Evolutionary conservation across 1,284 basidiomycete species (phyloP).

Genomic region (Melanopsichium pennsylvanicum): DNA sequence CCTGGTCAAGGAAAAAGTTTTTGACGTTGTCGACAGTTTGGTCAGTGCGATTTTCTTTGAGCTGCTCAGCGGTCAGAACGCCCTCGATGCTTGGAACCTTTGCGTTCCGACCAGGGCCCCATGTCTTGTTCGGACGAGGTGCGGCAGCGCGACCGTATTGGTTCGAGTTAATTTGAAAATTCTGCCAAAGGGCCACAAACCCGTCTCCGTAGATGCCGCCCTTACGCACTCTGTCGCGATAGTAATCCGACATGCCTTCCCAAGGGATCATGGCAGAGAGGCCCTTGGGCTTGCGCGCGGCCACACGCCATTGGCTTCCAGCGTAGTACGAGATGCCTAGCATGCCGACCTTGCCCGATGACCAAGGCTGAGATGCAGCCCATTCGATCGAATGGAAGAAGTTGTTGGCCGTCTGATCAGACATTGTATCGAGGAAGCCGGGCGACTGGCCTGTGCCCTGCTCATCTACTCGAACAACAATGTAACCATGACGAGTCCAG

Average conservation of each 20-base stretch:
- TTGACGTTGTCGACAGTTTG: conserved; percentile 64
- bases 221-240: conserved; percentile 63
- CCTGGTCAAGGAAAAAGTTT: conserved; percentile 58
- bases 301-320: conserved; percentile 65
- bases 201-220: conserved; percentile 63
- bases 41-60: conserved; percentile 45
- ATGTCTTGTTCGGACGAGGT: conserved; percentile 10
- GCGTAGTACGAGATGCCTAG: conserved; percentile 66
- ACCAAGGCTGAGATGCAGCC: conserved; percentile 65
- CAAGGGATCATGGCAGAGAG: conserved; percentile 64
- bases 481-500: conserved; percentile 64
- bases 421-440: conserved; percentile 64
- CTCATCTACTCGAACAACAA: conserved; percentile 65
- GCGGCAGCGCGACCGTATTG: conserved; percentile 57
- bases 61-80: conserved; percentile 51
- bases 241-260: conserved; percentile 66
- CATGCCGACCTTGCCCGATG: conserved; percentile 63
- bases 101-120: conserved; percentile 16
- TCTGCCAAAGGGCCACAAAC: conserved; percentile 63
- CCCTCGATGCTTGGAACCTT: conserved; percentile 60
- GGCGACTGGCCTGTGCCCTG: conserved; percentile 61
- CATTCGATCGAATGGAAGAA: conserved; percentile 65
- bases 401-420: conserved; percentile 57
- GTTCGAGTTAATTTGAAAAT: conserved; percentile 60
- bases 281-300: conserved; percentile 64